Evolutionary conservation across 2,329 filamentous ascomycete species (phyloP).

Genomic region (Paracoccidioides brasiliensis): DNA sequence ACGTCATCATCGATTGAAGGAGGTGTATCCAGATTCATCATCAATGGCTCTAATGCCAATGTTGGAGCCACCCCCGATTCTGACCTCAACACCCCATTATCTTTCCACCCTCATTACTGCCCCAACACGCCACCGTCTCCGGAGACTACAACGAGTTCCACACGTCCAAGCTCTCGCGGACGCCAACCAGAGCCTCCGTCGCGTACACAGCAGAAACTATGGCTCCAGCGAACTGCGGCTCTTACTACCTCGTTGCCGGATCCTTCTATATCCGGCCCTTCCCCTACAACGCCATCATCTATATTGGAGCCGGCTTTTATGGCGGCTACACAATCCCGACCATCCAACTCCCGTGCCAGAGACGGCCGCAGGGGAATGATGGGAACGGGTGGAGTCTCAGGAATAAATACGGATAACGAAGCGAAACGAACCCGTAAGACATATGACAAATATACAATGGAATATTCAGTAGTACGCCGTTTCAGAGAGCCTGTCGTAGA

Average conservation of each 20-base stretch:
- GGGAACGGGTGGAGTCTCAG: constrained; percentile 3
- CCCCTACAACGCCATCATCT: constrained; percentile 21
- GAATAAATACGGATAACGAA: constrained; percentile 22
- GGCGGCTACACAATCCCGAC: constrained; percentile 18
- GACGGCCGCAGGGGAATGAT: constrained; percentile 7
- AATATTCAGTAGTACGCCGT: constrained; percentile 33
- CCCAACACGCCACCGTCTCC: constrained; percentile 34
- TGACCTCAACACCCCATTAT: constrained; percentile 34
- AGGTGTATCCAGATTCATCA: constrained; percentile 34
- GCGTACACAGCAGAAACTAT: constrained; percentile 37
- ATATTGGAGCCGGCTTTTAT: constrained; percentile 24
- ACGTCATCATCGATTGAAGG: constrained; percentile 37
- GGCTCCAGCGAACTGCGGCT: constrained; percentile 34
- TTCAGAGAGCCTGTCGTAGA: constrained; percentile 34
- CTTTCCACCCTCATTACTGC: constrained; percentile 36
- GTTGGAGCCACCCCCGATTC: constrained; percentile 27
- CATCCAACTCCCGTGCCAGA: constrained; percentile 8
- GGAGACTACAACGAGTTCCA: constrained; percentile 15
- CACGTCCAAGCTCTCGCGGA: constrained; percentile 22
- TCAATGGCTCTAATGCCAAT: constrained; percentile 20
- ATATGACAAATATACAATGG: constrained; percentile 32
- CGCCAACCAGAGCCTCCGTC: constrained; percentile 29
- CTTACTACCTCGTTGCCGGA: constrained; percentile 34
- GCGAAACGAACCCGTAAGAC: constrained; percentile 29
- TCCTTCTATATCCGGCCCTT: constrained; percentile 19